Conservation (phyloP, 2,329 filamentous ascomycete genomes). For the Sarocladium brachiariae region DNA sequence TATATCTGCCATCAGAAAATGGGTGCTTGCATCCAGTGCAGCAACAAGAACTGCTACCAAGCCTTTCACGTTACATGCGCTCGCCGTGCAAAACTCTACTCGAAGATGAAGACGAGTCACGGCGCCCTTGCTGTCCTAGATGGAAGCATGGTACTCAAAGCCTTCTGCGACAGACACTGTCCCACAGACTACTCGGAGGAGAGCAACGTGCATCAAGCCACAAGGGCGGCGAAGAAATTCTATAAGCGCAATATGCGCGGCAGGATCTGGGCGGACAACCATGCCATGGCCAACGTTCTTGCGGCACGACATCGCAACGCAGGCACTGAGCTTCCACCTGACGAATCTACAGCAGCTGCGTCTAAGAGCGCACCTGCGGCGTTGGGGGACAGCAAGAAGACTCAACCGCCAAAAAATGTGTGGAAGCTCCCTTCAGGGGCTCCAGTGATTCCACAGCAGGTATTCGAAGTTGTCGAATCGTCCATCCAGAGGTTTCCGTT, state of each 20-base stretch:
- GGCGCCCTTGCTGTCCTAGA: conserved; percentile 69
- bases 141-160: conserved; percentile 79
- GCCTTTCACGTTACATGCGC: conserved; percentile 98
- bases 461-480: conserved; percentile 79
- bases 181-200: conserved; percentile 83
- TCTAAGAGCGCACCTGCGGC: conserved; percentile 68
- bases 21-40: conserved; percentile 97
- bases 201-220: conserved; percentile 74
- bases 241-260: conserved; percentile 87
- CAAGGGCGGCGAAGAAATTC: conserved; percentile 76
- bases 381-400: conserved; percentile 69
- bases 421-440: conserved; percentile 95
- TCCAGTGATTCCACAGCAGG: conserved; percentile 83
- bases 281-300: conserved; percentile 72
- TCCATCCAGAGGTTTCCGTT: conserved; percentile 74
- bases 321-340: conserved; percentile 62
- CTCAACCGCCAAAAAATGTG: conserved; percentile 27
- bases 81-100: conserved; percentile 74
- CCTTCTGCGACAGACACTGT: conserved; percentile 93
- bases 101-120: conserved; percentile 94
- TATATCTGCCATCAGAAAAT: conserved; percentile 97
- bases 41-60: conserved; percentile 94
- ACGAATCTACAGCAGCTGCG: conserved; percentile 78
- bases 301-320: conserved; percentile 64
- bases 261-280: conserved; percentile 86